A percentile compares a stretch with the other conserved stretches of the same genome.
Conservation (phyloP, 441 rosid species). For the Mallotus repandus region DNA sequence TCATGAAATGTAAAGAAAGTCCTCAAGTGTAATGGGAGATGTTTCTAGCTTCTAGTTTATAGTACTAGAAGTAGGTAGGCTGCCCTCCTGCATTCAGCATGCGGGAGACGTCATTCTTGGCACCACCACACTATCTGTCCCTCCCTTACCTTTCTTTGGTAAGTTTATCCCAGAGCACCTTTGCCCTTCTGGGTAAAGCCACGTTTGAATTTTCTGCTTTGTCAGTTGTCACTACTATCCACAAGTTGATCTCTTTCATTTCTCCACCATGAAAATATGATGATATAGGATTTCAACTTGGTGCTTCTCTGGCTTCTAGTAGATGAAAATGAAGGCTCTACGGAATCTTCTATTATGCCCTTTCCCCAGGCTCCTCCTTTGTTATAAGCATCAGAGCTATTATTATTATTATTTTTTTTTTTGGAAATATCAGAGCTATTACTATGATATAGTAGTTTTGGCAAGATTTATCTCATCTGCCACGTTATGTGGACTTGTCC, state of each 20-base stretch:
- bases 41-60: not conserved
- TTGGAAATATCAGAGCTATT: too few species aligned
- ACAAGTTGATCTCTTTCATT: not conserved
- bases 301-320: too few species aligned
- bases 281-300: too few species aligned
- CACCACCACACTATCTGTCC: not conserved
- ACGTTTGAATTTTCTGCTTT: not conserved
- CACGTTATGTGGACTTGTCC: too few species aligned
- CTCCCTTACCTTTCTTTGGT: not conserved
- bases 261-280: too few species aligned
- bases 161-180: not conserved
- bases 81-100: not conserved
- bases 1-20: not conserved
- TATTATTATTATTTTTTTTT: too few species aligned
- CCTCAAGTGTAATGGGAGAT: not conserved
- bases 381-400: too few species aligned
- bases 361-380: too few species aligned
- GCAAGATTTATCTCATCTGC: too few species aligned
- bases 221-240: not conserved
- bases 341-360: too few species aligned
- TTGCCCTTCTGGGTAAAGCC: slow-evolving; percentile 3
- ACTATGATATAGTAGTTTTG: too few species aligned
- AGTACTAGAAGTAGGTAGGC: not conserved
- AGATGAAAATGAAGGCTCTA: too few species aligned
- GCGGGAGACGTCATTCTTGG: not conserved